These are phyloP conservation scores for Ascomycota sp. DNA, from an alignment of 2,329 filamentous ascomycete species.

Conservation along the genomic window DNA sequence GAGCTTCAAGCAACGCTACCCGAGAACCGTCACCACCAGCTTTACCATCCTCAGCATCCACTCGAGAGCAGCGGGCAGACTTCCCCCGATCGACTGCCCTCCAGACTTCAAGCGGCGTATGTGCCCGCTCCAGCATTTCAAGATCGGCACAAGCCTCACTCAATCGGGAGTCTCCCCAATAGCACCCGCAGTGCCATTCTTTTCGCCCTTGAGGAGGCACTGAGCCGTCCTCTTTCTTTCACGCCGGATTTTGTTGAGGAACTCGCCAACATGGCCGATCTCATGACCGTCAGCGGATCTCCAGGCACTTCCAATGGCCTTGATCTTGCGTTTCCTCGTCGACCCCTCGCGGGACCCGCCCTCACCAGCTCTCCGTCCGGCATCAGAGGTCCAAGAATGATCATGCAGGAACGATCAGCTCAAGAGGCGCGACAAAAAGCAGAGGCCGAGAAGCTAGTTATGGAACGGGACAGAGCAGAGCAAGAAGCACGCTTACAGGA, in stretches of 20 bases:
- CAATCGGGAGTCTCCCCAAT: conserved; percentile 48
- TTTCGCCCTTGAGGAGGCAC: conserved; percentile 76
- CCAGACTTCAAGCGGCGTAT: conserved; percentile 4
- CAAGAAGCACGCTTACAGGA: conserved; percentile 33
- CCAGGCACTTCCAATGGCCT: conserved; percentile 35
- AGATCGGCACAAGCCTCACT: conserved; percentile 20
- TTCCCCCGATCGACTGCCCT: too few species aligned
- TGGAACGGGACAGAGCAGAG: conserved; percentile 36
- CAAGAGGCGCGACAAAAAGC: conserved; percentile 53
- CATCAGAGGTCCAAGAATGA: conserved; percentile 69
- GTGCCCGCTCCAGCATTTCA: conserved; percentile 10
- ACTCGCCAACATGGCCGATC: conserved; percentile 79
- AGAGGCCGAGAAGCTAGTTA: conserved; percentile 35
- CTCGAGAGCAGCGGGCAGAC: too few species aligned
- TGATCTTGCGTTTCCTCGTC: conserved; percentile 20
- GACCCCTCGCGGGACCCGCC: conserved; percentile 26
- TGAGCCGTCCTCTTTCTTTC: conserved; percentile 65
- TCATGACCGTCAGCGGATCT: conserved; percentile 36
- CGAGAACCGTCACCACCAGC: conserved; percentile 6
- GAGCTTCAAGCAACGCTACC: conserved; percentile 6
- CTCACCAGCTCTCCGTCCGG: conserved; percentile 38
- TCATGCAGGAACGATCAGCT: conserved; percentile 72
- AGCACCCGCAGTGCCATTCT: conserved; percentile 79
- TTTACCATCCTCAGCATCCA: background rate
- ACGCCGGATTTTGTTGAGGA: conserved; percentile 73